Conservation (phyloP, 2,329 filamentous ascomycete species). For the Tolypocladium cylindrosporum region DNA sequence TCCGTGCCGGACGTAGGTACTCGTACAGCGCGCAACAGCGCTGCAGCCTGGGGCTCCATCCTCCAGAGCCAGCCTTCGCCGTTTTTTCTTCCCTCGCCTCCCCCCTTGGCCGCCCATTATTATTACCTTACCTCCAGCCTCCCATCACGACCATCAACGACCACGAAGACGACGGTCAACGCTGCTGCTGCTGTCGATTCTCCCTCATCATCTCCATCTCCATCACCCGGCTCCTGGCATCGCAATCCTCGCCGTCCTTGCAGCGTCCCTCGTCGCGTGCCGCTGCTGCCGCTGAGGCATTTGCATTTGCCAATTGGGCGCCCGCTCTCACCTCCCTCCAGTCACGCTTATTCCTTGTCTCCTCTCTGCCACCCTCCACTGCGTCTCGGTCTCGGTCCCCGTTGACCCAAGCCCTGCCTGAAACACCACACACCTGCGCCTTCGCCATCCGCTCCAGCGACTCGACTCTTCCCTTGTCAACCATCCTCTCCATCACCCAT, state of each 20-base stretch:
- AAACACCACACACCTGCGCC: conserved; percentile 10
- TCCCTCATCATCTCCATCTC: not conserved
- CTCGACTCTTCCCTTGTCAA: conserved; percentile 5
- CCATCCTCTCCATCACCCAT: conserved; percentile 3
- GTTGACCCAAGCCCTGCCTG: conserved; percentile 12
- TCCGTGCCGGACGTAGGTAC: not conserved
- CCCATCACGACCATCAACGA: not conserved
- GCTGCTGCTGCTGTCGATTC: not conserved
- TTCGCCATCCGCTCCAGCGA: conserved; percentile 5
- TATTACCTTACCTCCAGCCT: not conserved
- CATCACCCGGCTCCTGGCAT: not conserved
- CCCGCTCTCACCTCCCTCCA: not conserved
- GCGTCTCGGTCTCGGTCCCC: not conserved
- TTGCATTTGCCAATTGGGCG: not conserved
- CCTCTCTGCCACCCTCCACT: not conserved
- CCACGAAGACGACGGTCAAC: not conserved
- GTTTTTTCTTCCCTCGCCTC: not conserved
- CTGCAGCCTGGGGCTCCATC: not conserved
- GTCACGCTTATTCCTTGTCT: not conserved
- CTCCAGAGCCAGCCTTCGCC: not conserved
- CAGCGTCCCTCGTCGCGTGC: not conserved
- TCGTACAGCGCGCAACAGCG: not conserved
- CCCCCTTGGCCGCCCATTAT: not conserved
- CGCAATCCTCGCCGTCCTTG: not conserved
- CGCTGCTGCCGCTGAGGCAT: not conserved